Conservation (phyloP, 2,329 filamentous ascomycete species). For the Eutypa lata region DNA sequence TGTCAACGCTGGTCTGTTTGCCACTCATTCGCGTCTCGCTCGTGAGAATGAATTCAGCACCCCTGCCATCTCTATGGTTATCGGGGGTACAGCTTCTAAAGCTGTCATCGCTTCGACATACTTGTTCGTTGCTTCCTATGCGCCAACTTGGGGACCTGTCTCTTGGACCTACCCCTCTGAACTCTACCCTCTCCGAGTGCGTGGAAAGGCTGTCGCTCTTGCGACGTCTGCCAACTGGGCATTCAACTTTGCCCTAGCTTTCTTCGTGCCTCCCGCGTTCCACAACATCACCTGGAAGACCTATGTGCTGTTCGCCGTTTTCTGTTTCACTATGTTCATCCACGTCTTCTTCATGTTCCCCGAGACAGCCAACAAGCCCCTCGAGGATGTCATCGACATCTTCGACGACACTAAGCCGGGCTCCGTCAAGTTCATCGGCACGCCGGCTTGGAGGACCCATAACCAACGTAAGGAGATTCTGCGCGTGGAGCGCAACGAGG, state of each 20-base stretch:
- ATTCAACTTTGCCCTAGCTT: constrained; percentile 48
- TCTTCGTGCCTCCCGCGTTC: constrained; percentile 45
- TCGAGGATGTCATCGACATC: constrained; percentile 51
- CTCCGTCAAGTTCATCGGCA: constrained; percentile 36
- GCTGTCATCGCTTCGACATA: constrained; percentile 65
- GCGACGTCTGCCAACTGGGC: constrained; percentile 50
- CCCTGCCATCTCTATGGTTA: constrained; percentile 42
- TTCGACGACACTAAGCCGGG: constrained; percentile 39
- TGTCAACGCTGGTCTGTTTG: constrained; percentile 45
- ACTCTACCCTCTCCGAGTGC: constrained; percentile 42
- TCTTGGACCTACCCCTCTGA: constrained; percentile 47
- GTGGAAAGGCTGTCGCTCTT: constrained; percentile 52
- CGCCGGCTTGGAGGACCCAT: constrained; percentile 40
- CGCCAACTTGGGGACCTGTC: constrained; percentile 41
- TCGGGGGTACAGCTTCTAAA: constrained; percentile 48
- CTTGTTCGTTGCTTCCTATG: constrained; percentile 55
- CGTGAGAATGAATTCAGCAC: constrained; percentile 33
- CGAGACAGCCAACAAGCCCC: constrained; percentile 52
- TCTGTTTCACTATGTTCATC: constrained; percentile 46
- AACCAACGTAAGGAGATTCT: constrained; percentile 30
- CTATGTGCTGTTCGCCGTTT: constrained; percentile 51
- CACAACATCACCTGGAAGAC: constrained; percentile 47
- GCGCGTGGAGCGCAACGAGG: constrained; percentile 30
- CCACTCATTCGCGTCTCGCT: constrained; percentile 36
- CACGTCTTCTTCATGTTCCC: constrained; percentile 55